A percentile compares a stretch with the other conserved stretches of the same genome.
Conservation (phyloP, 192 early-diverging fungal species). For the Linnemannia schmuckeri region DNA sequence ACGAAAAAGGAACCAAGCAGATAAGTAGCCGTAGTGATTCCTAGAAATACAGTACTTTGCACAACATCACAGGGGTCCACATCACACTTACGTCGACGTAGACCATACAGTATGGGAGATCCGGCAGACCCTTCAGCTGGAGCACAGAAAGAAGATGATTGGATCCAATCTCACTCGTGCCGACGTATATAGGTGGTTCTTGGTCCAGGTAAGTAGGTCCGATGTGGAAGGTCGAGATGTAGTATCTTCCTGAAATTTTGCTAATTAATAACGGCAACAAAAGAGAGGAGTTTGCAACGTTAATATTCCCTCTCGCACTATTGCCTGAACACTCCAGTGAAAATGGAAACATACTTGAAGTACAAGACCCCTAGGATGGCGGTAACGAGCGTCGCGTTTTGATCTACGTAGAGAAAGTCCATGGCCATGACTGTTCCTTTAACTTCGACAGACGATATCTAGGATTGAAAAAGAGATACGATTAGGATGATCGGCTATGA, state of each 20-base stretch:
- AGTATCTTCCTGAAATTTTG: conserved; percentile 13
- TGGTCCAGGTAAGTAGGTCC: background rate
- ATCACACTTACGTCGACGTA: conserved; percentile 41
- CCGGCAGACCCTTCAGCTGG: conserved; percentile 38
- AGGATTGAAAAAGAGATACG: background rate
- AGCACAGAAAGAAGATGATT: conserved; percentile 20
- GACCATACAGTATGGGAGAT: conserved; percentile 35
- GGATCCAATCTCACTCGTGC: conserved; percentile 28
- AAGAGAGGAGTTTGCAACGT: background rate
- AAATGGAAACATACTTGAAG: conserved; percentile 28
- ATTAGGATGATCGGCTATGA: background rate
- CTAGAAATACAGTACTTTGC: background rate
- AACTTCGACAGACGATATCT: conserved; percentile 29
- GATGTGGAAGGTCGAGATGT: conserved; percentile 50
- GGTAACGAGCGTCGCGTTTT: background rate
- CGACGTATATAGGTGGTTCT: conserved; percentile 23
- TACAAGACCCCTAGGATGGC: conserved; percentile 43
- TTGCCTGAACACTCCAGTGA: background rate
- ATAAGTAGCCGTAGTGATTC: background rate
- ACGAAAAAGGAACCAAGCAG: background rate
- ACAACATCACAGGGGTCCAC: background rate
- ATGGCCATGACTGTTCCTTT: conserved; percentile 40
- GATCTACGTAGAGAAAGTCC: conserved; percentile 41
- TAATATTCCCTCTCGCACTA: background rate
- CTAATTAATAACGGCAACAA: conserved; percentile 7